These are phyloP conservation scores for Rossbeevera mucosa DNA, from an alignment of 768 basidiomycete species.

Conservation along the genomic window DNA sequence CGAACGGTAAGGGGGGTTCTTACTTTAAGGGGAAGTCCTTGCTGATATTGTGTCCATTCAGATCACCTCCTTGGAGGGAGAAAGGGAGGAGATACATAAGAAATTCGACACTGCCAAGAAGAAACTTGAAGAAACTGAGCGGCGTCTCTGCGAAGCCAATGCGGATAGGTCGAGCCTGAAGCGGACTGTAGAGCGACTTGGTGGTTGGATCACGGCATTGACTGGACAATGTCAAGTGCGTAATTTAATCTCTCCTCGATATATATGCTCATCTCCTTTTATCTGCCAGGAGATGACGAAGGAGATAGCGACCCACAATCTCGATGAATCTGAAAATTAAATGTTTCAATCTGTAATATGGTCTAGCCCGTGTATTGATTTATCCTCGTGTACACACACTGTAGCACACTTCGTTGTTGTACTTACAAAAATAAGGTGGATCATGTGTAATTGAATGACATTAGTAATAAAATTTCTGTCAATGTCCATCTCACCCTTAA, in stretches of 20 bases:
- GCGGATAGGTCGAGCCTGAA: slow-evolving; percentile 11
- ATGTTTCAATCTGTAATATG: not conserved
- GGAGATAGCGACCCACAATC: not conserved
- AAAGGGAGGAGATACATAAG: slow-evolving; percentile 15
- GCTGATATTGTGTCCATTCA: slow-evolving; percentile 4
- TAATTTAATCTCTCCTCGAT: not conserved
- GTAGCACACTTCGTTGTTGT: no score
- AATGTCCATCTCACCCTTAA: no score
- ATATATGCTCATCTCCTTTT: not conserved
- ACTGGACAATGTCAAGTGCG: slow-evolving; percentile 12
- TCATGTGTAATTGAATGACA: no score
- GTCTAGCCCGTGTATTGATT: not conserved
- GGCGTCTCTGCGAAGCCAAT: slow-evolving; percentile 14
- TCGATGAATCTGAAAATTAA: not conserved
- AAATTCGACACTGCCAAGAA: slow-evolving; percentile 11
- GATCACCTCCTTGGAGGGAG: slow-evolving; percentile 14
- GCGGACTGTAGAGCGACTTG: slow-evolving; percentile 11
- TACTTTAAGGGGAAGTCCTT: not conserved
- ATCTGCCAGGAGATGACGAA: not conserved
- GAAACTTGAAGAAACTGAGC: slow-evolving; percentile 19
- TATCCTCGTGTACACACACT: not conserved
- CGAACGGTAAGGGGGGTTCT: slow-evolving; percentile 8
- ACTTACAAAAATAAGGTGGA: no score
- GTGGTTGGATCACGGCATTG: slow-evolving; percentile 7
- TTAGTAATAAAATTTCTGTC: no score